Conservation (phyloP, 257 asterid species). For the Euphrasia confusa region DNA sequence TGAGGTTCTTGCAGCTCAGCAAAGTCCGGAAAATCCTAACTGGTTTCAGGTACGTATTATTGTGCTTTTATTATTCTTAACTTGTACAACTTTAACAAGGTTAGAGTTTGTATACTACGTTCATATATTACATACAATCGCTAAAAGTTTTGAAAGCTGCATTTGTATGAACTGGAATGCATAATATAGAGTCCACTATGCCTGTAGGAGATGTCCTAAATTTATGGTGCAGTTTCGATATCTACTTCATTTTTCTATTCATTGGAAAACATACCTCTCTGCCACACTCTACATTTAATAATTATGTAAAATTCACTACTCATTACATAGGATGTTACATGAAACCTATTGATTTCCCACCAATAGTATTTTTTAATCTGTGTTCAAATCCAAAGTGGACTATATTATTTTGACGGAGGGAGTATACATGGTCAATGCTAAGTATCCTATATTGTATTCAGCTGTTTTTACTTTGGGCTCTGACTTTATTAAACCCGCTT, state of each 20-base stretch:
- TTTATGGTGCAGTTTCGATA: no score
- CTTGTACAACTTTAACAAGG: constrained; percentile 8
- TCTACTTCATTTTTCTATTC: no score
- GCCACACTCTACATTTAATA: no score
- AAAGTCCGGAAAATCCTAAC: constrained; percentile 93
- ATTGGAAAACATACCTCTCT: no score
- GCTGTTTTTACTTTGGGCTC: constrained; percentile 7
- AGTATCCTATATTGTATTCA: not conserved
- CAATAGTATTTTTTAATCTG: not conserved
- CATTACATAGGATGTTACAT: no score
- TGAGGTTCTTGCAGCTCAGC: constrained; percentile 99
- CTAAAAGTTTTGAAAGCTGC: constrained; percentile 18
- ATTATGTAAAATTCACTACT: no score
- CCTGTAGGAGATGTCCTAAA: no score
- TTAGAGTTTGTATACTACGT: not conserved
- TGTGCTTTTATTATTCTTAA: not conserved
- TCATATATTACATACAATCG: constrained; percentile 8
- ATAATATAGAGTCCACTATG: no score
- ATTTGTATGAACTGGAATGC: not conserved
- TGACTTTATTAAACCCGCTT: constrained; percentile 15
- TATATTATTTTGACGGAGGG: no score
- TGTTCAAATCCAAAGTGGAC: no score
- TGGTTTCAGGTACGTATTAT: constrained; percentile 75
- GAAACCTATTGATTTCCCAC: no score
- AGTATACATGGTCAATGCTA: constrained; percentile 11